These are phyloP conservation scores for Flaveria ramosissima DNA, from an alignment of 129 eudicot species.

Conservation along the genomic window DNA sequence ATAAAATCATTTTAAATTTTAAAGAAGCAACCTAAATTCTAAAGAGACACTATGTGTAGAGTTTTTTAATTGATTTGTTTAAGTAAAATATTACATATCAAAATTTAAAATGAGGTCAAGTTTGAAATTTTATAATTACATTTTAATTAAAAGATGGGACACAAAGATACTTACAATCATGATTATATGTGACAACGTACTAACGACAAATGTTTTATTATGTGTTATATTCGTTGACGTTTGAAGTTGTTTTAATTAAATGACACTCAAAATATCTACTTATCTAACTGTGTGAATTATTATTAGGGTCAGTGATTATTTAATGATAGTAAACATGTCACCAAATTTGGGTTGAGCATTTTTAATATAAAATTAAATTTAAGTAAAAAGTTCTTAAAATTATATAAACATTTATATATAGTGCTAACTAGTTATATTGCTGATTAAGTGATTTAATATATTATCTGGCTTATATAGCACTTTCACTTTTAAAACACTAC, in stretches of 20 bases:
- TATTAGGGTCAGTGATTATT: not conserved
- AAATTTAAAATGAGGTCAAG: not conserved
- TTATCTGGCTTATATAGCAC: too few species aligned
- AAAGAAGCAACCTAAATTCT: not conserved
- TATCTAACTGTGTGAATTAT: not conserved
- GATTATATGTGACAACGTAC: slow-evolving; percentile 7
- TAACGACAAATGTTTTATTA: not conserved
- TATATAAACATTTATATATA: too few species aligned
- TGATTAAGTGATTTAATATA: not conserved
- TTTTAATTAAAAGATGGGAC: not conserved
- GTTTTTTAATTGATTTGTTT: not conserved
- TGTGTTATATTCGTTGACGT: slow-evolving; percentile 1
- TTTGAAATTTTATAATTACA: not conserved
- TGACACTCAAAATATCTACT: not conserved
- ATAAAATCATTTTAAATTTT: not conserved
- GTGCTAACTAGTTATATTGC: too few species aligned
- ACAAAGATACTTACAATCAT: not conserved
- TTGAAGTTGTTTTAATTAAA: not conserved
- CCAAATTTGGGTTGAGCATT: too few species aligned
- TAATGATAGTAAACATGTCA: not conserved
- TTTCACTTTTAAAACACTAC: too few species aligned
- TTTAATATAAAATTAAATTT: too few species aligned
- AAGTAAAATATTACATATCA: not conserved
- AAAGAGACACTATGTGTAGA: too few species aligned
- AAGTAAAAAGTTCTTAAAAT: too few species aligned